A percentile compares a stretch with the other conserved stretches of the same genome.
These are phyloP conservation scores for Taxillus chinensis DNA, from an alignment of 164 flowering plant genomes.

Conservation along the genomic window DNA sequence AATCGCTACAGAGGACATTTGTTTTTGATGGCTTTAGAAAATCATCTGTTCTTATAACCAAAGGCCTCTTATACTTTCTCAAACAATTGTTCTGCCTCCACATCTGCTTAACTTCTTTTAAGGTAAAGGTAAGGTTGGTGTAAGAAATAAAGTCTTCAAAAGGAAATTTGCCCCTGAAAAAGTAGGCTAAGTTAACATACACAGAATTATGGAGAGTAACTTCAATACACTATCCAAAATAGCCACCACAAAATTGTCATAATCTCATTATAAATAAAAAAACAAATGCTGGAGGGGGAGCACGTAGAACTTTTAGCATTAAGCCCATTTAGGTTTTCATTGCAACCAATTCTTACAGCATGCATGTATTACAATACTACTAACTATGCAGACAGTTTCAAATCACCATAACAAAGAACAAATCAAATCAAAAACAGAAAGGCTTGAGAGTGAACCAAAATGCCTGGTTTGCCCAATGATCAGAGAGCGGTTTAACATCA, in stretches of 20 bases:
- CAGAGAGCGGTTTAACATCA: conserved; percentile 84
- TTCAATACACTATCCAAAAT: too few species aligned
- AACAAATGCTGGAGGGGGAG: too few species aligned
- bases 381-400: too few species aligned
- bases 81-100: conserved; percentile 75
- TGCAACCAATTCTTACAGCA: too few species aligned
- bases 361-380: too few species aligned
- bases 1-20: conserved; percentile 82
- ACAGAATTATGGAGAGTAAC: too few species aligned
- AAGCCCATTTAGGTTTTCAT: too few species aligned
- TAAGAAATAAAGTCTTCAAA: conserved; percentile 84
- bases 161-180: conserved; percentile 78
- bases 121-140: conserved; percentile 57
- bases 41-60: conserved; percentile 74
- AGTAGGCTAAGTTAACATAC: background rate
- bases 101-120: conserved; percentile 87
- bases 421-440: conserved; percentile 28
- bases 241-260: too few species aligned
- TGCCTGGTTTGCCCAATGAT: conserved; percentile 99
- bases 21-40: conserved; percentile 73
- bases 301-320: too few species aligned
- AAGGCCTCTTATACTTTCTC: conserved; percentile 42
- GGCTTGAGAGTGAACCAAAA: conserved; percentile 86
- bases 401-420: background rate
- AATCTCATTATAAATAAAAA: too few species aligned